Percentiles rank a stretch among this genome's conserved stretches.
These are phyloP conservation scores for Teunomyces kruisii DNA, from an alignment of 805 yeast genomes.

Conservation along the genomic window DNA sequence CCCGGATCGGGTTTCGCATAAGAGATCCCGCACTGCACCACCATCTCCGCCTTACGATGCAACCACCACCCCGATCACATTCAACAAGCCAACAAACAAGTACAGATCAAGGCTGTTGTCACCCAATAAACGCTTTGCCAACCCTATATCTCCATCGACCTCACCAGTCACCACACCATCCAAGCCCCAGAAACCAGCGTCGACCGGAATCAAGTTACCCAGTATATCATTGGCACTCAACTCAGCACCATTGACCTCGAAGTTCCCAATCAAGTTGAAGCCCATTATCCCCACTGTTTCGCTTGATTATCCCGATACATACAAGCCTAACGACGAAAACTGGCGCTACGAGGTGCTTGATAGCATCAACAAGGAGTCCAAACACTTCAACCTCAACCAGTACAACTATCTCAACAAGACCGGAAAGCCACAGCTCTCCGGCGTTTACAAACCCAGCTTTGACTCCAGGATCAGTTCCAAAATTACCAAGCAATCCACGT, in stretches of 20 bases:
- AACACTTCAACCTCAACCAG: slow-evolving; percentile 26
- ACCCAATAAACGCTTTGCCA: slow-evolving; percentile 12
- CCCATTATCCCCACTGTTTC: slow-evolving; percentile 43
- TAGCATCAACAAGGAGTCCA: slow-evolving; percentile 24
- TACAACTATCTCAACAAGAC: slow-evolving; percentile 27
- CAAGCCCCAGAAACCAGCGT: slow-evolving; percentile 4
- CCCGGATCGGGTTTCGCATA: slow-evolving; percentile 12
- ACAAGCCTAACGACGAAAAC: slow-evolving; percentile 44
- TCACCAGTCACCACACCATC: slow-evolving; percentile 17
- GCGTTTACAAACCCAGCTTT: slow-evolving; percentile 31
- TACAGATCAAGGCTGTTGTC: slow-evolving; percentile 14
- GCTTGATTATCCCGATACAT: slow-evolving; percentile 44
- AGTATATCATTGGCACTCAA: slow-evolving; percentile 34
- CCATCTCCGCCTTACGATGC: slow-evolving; percentile 28
- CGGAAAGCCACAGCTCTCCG: slow-evolving; percentile 5
- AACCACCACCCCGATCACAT: not conserved
- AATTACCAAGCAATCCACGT: slow-evolving; percentile 15
- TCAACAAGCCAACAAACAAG: slow-evolving; percentile 7
- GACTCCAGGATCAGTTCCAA: slow-evolving; percentile 37
- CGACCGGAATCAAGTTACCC: slow-evolving; percentile 24
- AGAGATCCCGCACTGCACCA: slow-evolving; percentile 48
- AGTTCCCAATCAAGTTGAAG: slow-evolving; percentile 22
- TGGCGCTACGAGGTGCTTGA: slow-evolving; percentile 44
- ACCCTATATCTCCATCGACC: slow-evolving; percentile 20
- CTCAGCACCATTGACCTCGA: slow-evolving; percentile 18